Percentiles rank a stretch among this genome's conserved stretches.
Conservation (phyloP, 768 basidiomycete genomes). For the Psilocybe cyanescens region DNA sequence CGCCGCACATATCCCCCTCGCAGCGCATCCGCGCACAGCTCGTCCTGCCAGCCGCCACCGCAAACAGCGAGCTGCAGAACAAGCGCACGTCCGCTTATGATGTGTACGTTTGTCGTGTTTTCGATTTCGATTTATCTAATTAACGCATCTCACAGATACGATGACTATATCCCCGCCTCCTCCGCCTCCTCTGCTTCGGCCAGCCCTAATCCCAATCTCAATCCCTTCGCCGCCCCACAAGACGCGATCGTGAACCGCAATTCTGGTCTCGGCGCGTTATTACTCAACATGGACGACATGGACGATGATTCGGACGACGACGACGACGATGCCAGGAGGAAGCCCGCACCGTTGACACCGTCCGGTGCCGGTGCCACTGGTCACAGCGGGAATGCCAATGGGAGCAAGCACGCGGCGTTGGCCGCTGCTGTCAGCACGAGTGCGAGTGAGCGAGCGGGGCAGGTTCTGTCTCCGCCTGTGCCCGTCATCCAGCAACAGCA, state of each 20-base stretch:
- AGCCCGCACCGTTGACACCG: neutral
- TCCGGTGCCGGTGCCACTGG: neutral
- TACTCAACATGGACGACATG: constrained; percentile 35
- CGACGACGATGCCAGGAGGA: neutral
- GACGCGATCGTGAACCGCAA: constrained; percentile 37
- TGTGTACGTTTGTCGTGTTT: constrained; percentile 51
- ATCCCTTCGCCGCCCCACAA: neutral
- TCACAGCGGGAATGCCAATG: too few species aligned
- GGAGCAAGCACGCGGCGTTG: constrained; percentile 24
- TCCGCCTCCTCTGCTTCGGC: constrained; percentile 39
- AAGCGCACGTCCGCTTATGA: constrained; percentile 65
- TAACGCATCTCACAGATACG: constrained; percentile 50
- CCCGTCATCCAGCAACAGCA: neutral
- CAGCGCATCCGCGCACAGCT: constrained; percentile 42
- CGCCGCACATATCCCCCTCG: constrained; percentile 33
- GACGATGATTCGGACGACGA: constrained; percentile 36
- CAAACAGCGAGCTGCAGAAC: constrained; percentile 46
- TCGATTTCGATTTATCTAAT: neutral
- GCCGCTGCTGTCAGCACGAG: constrained; percentile 20
- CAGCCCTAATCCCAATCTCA: constrained; percentile 12
- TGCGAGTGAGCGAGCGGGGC: neutral
- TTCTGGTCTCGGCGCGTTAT: constrained; percentile 56
- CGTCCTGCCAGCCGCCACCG: constrained; percentile 32
- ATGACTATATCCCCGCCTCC: constrained; percentile 46
- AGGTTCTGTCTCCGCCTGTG: neutral